Evolutionary conservation across 2,329 filamentous ascomycete species (phyloP).

Genomic region (Tolypocladium album): DNA sequence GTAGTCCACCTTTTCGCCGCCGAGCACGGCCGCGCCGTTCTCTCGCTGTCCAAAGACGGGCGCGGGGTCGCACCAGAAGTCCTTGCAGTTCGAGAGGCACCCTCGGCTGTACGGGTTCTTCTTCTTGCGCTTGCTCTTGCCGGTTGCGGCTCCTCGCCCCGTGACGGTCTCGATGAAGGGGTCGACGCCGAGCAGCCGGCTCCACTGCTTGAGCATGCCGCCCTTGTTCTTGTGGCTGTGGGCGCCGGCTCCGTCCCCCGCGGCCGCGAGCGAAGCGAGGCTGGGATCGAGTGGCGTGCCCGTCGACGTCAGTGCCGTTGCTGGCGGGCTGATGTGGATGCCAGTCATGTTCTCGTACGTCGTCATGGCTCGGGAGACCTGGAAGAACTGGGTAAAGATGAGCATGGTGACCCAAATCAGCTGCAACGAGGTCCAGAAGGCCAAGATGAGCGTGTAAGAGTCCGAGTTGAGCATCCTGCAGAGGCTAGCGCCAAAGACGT

Average conservation of each 20-base stretch:
- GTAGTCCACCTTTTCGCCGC: constrained; percentile 75
- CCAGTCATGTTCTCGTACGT: constrained; percentile 96
- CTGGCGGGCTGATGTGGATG: constrained; percentile 49
- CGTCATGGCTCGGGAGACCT: constrained; percentile 85
- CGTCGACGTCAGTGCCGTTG: constrained; percentile 68
- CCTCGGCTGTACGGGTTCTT: constrained; percentile 81
- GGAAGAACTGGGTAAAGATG: constrained; percentile 83
- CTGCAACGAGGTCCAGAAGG: constrained; percentile 72
- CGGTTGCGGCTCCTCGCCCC: constrained; percentile 60
- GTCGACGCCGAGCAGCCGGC: constrained; percentile 77
- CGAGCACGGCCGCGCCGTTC: constrained; percentile 64
- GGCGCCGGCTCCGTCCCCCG: constrained; percentile 26
- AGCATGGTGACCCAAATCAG: constrained; percentile 97
- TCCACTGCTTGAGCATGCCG: constrained; percentile 69
- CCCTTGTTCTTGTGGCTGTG: constrained; percentile 45
- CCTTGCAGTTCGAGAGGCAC: constrained; percentile 77
- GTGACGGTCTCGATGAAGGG: constrained; percentile 90
- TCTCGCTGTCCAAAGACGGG: constrained; percentile 68
- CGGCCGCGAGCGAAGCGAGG: constrained; percentile 40
- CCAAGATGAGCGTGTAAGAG: constrained; percentile 70
- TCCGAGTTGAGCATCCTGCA: constrained; percentile 74
- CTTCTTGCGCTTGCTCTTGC: constrained; percentile 41
- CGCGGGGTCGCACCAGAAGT: constrained; percentile 91
- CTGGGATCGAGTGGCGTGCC: constrained; percentile 62
- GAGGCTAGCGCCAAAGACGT: constrained; percentile 61